phyloP scores from a whole-genome alignment of 192 early-diverging fungal species.

The Entophlyctis luteolus region DNA sequence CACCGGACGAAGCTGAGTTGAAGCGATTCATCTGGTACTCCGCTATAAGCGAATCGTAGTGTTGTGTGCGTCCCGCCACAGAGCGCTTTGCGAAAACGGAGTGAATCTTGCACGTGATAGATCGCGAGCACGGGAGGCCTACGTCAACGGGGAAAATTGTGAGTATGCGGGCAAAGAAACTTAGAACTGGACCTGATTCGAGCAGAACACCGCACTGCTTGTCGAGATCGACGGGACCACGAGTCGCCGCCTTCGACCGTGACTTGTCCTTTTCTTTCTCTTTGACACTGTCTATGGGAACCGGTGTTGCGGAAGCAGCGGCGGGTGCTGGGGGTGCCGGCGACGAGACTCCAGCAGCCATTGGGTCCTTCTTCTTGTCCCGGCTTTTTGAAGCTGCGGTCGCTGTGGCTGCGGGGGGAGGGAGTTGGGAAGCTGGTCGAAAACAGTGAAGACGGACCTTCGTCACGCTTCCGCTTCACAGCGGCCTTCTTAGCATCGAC shows the following conservation, averaged over 20 bases:
- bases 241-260: not conserved
- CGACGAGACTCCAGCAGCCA: not conserved
- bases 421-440: not conserved
- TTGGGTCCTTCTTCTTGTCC: conserved; percentile 17
- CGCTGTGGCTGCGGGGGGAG: not conserved
- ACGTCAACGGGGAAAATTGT: conserved; percentile 38
- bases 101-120: conserved; percentile 94
- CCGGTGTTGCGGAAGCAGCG: conserved; percentile 40
- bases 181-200: not conserved
- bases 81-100: conserved; percentile 81
- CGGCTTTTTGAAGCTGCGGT: conserved; percentile 25
- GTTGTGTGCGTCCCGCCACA: conserved; percentile 77
- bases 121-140: conserved; percentile 69
- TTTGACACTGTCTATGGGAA: conserved; percentile 47
- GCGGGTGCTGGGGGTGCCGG: not conserved
- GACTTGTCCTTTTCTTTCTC: not conserved
- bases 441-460: not conserved
- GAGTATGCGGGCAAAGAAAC: not conserved
- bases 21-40: conserved; percentile 68
- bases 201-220: conserved; percentile 79
- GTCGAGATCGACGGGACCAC: conserved; percentile 78
- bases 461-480: conserved; percentile 25
- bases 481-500: not conserved
- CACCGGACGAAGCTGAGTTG: not conserved
- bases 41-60: conserved; percentile 74